phyloP scores from a whole-genome alignment of 2,329 filamentous ascomycete genomes.

The Hypoxylon sp. region DNA sequence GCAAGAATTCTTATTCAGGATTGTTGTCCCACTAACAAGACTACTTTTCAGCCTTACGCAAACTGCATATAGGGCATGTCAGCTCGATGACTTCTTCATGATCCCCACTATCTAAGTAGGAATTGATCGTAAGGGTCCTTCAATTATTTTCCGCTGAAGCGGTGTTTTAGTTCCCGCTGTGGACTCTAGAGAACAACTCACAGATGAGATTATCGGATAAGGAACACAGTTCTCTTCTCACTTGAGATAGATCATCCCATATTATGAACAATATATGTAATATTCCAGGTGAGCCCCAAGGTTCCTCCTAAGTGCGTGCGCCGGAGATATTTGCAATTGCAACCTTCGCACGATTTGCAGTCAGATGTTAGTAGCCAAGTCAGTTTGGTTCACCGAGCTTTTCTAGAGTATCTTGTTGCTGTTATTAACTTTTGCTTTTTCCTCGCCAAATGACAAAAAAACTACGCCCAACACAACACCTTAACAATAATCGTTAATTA shows the following conservation, averaged over 20 bases:
- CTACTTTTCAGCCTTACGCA: constrained; percentile 11
- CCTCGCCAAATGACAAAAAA: constrained; percentile 14
- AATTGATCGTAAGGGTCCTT: constrained; percentile 15
- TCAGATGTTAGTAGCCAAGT: not conserved
- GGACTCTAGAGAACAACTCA: constrained; percentile 25
- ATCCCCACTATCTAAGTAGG: constrained; percentile 17
- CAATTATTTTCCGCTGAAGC: constrained; percentile 4
- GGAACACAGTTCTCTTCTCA: not conserved
- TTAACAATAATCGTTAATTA: constrained; percentile 14
- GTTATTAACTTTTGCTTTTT: constrained; percentile 15
- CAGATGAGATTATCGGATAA: constrained; percentile 19
- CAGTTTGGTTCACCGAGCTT: constrained; percentile 21
- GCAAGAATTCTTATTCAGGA: not conserved
- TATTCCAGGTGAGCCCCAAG: not conserved
- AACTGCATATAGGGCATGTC: too few species aligned
- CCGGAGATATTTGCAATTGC: not conserved
- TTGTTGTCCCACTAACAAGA: not conserved
- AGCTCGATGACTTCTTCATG: constrained; percentile 12
- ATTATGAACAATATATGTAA: not conserved
- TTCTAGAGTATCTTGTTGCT: not conserved
- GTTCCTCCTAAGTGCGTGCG: constrained; percentile 1
- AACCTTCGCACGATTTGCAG: not conserved
- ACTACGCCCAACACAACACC: not conserved
- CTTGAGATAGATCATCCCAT: not conserved
- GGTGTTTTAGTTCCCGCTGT: constrained; percentile 40